Evolutionary conservation across 345 rosid species (phyloP), one percentile per base, ranked within the genome.

Genomic region (Citrus unshiu): DNA sequence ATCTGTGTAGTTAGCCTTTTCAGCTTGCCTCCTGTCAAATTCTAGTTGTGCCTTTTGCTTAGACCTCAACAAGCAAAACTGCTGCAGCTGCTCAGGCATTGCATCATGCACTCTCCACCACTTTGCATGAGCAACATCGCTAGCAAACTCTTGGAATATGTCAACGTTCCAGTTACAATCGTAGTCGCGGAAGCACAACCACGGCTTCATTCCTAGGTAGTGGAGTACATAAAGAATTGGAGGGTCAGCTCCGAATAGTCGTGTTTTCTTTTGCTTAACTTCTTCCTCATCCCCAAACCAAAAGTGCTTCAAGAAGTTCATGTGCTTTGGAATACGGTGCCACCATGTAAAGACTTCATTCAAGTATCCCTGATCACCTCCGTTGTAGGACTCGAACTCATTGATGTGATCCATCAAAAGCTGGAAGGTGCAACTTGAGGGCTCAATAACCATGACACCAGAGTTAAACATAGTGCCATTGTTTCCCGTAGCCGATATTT

Each of bases 51-150:
- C 97, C 87, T 96, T 96, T 82, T 96, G 98, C 89, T 93, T 94
- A 9, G 99, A 92, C 68, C 84, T 79, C 68, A 96, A 75, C 77
- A 90, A 39, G 77, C 98, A 96, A 76, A 94, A 96, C 79, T 91
- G 92, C 61, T 94, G 96, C 79, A 96, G 82, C 74, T 88, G 83
- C 76, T 87, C 85, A 0, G 99, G 98, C 98, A 96, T 96, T 24
- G 94, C 89, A 78, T 96, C 98, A 30, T 94, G 99, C 76, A 94
- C 97, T 79, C 81, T 93, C 99, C 98, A 94, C 99, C 99, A 96
- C 66, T 82, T 83, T 25, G 70, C 83, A 81, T 94, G 99, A 66
- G 99, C 98, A 7, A 86, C 91, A 79, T 96, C 97, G 4, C 97
- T 90, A 0, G 98, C 99, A 62, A 94, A 96, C 88, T 96, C 99